These are phyloP conservation scores for Cystobasidium ongulense DNA, from an alignment of 768 basidiomycete genomes.

Conservation along the genomic window DNA sequence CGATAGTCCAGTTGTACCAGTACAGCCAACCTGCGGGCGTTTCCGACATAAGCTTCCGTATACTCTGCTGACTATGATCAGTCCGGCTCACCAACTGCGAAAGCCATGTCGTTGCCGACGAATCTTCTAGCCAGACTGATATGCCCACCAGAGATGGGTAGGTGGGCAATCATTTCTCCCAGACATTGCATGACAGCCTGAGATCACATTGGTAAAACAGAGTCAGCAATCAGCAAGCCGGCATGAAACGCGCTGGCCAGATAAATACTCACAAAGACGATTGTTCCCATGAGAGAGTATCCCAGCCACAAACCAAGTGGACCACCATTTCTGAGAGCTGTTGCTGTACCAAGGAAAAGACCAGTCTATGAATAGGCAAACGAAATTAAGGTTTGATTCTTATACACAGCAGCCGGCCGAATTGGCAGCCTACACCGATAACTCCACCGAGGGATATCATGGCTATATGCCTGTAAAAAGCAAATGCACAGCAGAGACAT, in stretches of 20 bases:
- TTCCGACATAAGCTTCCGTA: conserved; percentile 41
- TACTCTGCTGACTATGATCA: neutral
- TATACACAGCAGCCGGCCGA: neutral
- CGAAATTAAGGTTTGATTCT: neutral
- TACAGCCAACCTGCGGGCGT: conserved; percentile 51
- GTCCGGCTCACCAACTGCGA: conserved; percentile 36
- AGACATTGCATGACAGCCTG: conserved; percentile 36
- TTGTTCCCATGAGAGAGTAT: conserved; percentile 49
- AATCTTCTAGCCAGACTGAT: conserved; percentile 40
- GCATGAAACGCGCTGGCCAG: neutral
- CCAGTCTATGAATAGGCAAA: conserved; percentile 45
- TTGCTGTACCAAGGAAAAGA: conserved; percentile 55
- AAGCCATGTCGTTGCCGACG: conserved; percentile 39
- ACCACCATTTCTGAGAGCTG: conserved; percentile 51
- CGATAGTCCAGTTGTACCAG: conserved; percentile 51
- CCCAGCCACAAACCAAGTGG: conserved; percentile 54
- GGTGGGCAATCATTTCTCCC: conserved; percentile 37
- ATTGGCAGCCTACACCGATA: conserved; percentile 1
- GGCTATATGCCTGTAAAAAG: neutral
- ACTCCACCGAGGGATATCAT: conserved; percentile 18
- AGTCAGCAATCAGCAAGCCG: neutral
- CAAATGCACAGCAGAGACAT: too few relatives aligned
- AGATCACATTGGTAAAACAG: neutral
- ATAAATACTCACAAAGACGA: conserved; percentile 38
- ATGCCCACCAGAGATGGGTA: conserved; percentile 41